Evolutionary conservation across 2,329 filamentous ascomycete species (phyloP).

Genomic region (Aspergillus sp.): DNA sequence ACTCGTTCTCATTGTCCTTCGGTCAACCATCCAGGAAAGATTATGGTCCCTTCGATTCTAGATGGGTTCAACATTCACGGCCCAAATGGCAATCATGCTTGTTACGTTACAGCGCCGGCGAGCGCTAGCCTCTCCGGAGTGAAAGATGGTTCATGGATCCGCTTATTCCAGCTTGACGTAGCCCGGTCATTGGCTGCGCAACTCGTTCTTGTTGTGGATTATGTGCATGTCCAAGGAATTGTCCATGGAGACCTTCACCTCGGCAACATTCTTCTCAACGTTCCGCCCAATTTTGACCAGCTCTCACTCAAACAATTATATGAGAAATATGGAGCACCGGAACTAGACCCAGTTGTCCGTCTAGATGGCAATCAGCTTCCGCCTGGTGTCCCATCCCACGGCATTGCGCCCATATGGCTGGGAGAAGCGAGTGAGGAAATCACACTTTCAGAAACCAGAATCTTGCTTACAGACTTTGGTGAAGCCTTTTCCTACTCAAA

Average conservation of each 20-base stretch:
- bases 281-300: constrained; percentile 17
- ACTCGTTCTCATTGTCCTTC: constrained; percentile 1
- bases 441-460: constrained; percentile 17
- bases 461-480: constrained; percentile 27
- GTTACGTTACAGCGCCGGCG: constrained; percentile 17
- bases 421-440: constrained; percentile 23
- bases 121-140: constrained; percentile 13
- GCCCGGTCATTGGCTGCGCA: constrained; percentile 16
- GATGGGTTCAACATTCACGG: constrained; percentile 20
- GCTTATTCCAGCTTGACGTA: constrained; percentile 20
- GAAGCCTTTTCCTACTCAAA: constrained; percentile 11
- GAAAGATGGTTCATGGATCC: constrained; percentile 19
- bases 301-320: constrained; percentile 27
- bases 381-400: constrained; percentile 19
- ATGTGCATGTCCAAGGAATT: constrained; percentile 20
- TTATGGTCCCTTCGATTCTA: constrained; percentile 5
- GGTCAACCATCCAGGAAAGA: constrained; percentile 3
- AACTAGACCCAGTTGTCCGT: constrained; percentile 20
- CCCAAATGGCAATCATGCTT: constrained; percentile 19
- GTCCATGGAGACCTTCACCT: constrained; percentile 26
- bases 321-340: constrained; percentile 22
- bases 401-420: constrained; percentile 19
- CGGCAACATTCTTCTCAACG: constrained; percentile 17
- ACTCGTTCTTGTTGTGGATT: constrained; percentile 13
- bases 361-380: constrained; percentile 18